phyloP scores from a whole-genome alignment of 148 eudicot genomes.

The Camellia japonica region DNA sequence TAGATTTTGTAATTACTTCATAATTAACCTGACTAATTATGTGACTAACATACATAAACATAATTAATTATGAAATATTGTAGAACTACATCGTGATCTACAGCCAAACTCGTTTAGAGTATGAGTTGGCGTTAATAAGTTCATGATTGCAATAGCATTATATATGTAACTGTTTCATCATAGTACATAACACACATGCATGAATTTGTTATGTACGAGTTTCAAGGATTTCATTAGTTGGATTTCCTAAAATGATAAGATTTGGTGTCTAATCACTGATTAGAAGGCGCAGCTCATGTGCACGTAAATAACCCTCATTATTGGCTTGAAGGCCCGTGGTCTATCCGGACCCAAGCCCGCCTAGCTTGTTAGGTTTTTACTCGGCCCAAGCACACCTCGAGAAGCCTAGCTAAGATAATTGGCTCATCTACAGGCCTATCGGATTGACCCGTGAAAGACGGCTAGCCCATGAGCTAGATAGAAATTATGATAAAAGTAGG shows the following conservation, averaged over 20 bases:
- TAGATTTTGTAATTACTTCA: neutral
- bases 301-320: no score
- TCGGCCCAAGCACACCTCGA: no score
- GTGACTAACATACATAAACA: neutral
- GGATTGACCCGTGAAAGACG: no score
- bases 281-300: no score
- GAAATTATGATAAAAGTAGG: no score
- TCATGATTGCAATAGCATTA: neutral
- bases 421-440: no score
- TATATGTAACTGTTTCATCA: no score
- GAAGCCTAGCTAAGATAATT: no score
- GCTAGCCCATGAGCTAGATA: no score
- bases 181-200: neutral
- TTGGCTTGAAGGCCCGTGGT: no score
- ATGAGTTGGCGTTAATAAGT: constrained; percentile 10
- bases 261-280: neutral
- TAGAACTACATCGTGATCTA: neutral
- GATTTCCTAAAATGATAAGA: neutral
- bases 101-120: neutral
- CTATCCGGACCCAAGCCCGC: no score
- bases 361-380: no score
- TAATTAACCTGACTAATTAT: constrained; percentile 14
- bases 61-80: neutral
- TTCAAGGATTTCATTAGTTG: neutral
- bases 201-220: neutral